Evolutionary conservation across 495 filamentous ascomycete species (phyloP).

Genomic region (Cenococcum geophilum): DNA sequence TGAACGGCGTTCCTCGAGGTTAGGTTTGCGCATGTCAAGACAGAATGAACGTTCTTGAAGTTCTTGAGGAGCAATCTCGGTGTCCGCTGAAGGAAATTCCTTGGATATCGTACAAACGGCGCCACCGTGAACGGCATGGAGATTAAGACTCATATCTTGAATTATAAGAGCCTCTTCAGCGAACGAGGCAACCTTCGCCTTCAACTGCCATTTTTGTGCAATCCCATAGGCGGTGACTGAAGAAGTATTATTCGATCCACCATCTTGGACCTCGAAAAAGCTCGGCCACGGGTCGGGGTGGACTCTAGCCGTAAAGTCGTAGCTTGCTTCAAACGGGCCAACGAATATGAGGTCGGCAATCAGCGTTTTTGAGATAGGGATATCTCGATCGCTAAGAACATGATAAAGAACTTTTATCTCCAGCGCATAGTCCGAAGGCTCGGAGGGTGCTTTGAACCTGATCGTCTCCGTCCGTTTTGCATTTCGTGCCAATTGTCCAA

Average conservation of each 20-base stretch:
- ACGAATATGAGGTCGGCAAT: constrained; percentile 62
- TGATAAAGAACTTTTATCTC: constrained; percentile 69
- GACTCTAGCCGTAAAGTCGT: constrained; percentile 71
- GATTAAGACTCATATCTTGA: constrained; percentile 52
- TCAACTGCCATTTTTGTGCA: constrained; percentile 70
- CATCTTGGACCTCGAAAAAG: constrained; percentile 58
- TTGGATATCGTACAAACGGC: constrained; percentile 45
- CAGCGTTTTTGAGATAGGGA: constrained; percentile 68
- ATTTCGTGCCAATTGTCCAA: constrained; percentile 47
- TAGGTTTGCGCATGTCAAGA: constrained; percentile 62
- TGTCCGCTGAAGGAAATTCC: constrained; percentile 35
- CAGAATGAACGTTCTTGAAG: constrained; percentile 65
- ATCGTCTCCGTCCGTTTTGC: constrained; percentile 44
- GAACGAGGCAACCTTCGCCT: constrained; percentile 66
- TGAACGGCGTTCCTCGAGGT: constrained; percentile 71
- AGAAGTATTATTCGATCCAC: constrained; percentile 17
- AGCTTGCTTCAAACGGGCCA: constrained; percentile 81
- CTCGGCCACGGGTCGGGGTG: constrained; percentile 78
- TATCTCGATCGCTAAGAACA: constrained; percentile 73
- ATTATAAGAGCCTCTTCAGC: constrained; percentile 65
- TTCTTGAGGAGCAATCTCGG: constrained; percentile 52
- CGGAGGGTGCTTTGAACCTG: constrained; percentile 41
- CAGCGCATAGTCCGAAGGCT: constrained; percentile 60
- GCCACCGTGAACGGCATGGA: constrained; percentile 52
- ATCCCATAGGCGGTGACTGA: constrained; percentile 48